phyloP scores from a whole-genome alignment of 2,329 filamentous ascomycete genomes.

The Geosmithia putterillii region DNA sequence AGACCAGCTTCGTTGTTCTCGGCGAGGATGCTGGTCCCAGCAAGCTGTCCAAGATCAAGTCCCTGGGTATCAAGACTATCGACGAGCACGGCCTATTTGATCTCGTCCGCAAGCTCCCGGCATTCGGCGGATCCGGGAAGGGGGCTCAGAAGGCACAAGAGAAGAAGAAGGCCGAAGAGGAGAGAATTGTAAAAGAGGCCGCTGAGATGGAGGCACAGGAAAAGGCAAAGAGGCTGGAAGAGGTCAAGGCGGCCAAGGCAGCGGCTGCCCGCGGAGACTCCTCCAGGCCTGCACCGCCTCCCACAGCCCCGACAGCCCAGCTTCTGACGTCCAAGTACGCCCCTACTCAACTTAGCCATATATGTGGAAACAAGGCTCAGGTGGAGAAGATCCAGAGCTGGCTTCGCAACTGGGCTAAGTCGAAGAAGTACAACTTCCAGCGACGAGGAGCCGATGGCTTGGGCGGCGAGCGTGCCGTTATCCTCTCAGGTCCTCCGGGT shows the following conservation, averaged over 20 bases:
- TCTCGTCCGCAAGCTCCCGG: constrained; percentile 68
- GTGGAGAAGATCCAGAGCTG: constrained; percentile 86
- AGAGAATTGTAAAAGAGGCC: constrained; percentile 69
- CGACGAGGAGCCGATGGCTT: constrained; percentile 73
- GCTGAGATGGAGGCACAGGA: constrained; percentile 81
- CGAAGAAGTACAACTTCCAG: constrained; percentile 70
- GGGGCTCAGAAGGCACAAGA: constrained; percentile 76
- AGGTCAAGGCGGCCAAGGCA: constrained; percentile 36
- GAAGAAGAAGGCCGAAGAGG: constrained; percentile 75
- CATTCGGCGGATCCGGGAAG: constrained; percentile 77
- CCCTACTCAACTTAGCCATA: constrained; percentile 70
- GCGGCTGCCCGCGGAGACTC: constrained; percentile 18
- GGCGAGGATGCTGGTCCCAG: constrained; percentile 86
- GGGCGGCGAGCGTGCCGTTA: constrained; percentile 76
- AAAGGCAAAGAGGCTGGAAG: constrained; percentile 39
- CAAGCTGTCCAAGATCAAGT: constrained; percentile 77
- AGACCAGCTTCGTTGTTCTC: constrained; percentile 88
- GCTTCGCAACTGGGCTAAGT: constrained; percentile 72
- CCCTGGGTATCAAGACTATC: constrained; percentile 77
- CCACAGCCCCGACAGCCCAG: constrained; percentile 43
- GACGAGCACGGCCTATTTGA: constrained; percentile 87
- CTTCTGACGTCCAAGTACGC: constrained; percentile 96
- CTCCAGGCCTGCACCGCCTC: constrained; percentile 9
- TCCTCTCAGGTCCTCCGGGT: constrained; percentile 88
- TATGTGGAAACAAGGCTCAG: constrained; percentile 84